phyloP scores from a whole-genome alignment of 208 protist species.

The Tritrichomonas foetus region DNA sequence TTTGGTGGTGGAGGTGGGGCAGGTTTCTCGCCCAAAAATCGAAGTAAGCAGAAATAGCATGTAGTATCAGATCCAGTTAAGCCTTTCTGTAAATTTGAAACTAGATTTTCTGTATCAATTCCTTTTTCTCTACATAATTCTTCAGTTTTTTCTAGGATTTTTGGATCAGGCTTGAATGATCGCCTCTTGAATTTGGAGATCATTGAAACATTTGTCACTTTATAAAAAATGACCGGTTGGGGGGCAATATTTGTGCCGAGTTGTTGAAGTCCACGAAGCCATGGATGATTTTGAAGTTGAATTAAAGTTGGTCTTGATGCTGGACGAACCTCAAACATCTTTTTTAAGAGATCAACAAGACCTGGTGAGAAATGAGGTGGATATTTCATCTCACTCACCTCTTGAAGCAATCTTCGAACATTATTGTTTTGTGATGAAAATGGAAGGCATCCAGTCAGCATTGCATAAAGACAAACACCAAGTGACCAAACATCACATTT shows the following conservation, averaged over 20 bases:
- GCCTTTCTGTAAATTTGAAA: background rate
- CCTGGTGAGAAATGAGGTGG: background rate
- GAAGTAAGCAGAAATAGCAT: background rate
- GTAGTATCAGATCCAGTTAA: background rate
- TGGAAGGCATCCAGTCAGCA: background rate
- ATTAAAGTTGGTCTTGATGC: background rate
- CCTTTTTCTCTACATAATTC: background rate
- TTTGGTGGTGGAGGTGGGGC: too few species aligned
- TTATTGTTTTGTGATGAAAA: background rate
- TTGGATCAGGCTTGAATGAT: background rate
- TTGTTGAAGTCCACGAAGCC: background rate
- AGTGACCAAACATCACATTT: conserved; percentile 42
- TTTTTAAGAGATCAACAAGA: background rate
- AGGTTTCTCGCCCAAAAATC: background rate
- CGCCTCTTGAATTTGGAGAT: background rate
- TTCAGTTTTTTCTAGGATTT: background rate
- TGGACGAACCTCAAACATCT: background rate
- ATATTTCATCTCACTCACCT: background rate
- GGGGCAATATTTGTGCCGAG: background rate
- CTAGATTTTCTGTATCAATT: background rate
- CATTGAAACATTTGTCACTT: background rate
- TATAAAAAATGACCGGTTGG: background rate
- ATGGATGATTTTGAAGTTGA: background rate
- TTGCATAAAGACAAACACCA: conserved; percentile 38
- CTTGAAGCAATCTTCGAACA: background rate